phyloP scores from a whole-genome alignment of 257 asterid genomes.

The Solanum lignicaule region DNA sequence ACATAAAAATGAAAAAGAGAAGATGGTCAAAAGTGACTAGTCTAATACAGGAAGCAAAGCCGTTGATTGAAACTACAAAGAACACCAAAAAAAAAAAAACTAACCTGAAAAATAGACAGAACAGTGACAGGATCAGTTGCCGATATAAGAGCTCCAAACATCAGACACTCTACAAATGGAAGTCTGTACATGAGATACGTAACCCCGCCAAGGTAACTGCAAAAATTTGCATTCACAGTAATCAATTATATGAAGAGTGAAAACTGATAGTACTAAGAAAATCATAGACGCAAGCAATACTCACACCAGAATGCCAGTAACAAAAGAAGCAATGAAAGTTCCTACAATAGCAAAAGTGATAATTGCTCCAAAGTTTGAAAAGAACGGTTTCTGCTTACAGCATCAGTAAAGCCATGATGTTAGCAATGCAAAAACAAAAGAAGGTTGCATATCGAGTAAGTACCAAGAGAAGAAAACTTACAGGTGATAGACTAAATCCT shows the following conservation, averaged over 20 bases:
- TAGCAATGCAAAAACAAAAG: not conserved
- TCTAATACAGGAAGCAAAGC: not conserved
- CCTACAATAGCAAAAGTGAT: slow-evolving; percentile 87
- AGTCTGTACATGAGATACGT: slow-evolving; percentile 76
- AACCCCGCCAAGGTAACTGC: slow-evolving; percentile 87
- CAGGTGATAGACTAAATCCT: slow-evolving; percentile 95
- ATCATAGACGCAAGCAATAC: slow-evolving; percentile 13
- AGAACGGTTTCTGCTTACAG: slow-evolving; percentile 84
- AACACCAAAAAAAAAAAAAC: not conserved
- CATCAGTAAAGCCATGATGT: slow-evolving; percentile 1
- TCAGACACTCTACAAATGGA: slow-evolving; percentile 93
- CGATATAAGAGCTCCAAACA: slow-evolving; percentile 98
- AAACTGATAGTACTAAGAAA: not conserved
- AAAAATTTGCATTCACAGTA: slow-evolving; percentile 7
- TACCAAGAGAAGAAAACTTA: slow-evolving; percentile 29
- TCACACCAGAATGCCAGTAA: slow-evolving; percentile 94
- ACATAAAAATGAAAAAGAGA: not conserved
- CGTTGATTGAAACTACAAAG: not conserved
- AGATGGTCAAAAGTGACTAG: not conserved
- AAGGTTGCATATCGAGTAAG: not conserved
- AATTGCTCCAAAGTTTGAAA: slow-evolving; percentile 96
- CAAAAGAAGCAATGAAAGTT: slow-evolving; percentile 79
- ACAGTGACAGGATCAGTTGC: slow-evolving; percentile 99
- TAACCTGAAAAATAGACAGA: slow-evolving; percentile 93
- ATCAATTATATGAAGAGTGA: not conserved